phyloP scores from a whole-genome alignment of 1,139 yeast genomes.

The Blastobotrys buckinghamii region DNA sequence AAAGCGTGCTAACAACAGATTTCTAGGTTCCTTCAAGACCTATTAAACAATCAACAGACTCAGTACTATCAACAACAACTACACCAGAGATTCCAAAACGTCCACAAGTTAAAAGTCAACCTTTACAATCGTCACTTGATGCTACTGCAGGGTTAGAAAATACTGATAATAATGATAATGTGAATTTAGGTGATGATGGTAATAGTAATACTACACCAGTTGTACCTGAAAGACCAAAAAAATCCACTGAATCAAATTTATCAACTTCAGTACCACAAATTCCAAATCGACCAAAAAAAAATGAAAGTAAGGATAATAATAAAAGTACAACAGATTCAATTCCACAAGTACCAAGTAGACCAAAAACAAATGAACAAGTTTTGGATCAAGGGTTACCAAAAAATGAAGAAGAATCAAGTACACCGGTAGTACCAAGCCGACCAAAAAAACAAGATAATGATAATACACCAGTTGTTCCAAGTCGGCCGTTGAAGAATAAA shows the following conservation, averaged over 20 bases:
- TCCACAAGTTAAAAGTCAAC: background rate
- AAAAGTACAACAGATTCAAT: background rate
- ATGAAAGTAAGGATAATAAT: background rate
- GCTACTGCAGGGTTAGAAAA: too few relatives aligned
- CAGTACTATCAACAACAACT: too few relatives aligned
- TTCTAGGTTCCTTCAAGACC: background rate
- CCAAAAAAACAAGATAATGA: background rate
- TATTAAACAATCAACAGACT: too few relatives aligned
- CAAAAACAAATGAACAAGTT: background rate
- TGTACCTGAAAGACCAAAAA: background rate
- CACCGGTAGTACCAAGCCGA: background rate
- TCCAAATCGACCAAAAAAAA: constrained; percentile 8
- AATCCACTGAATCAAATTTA: background rate
- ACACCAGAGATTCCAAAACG: constrained; percentile 2
- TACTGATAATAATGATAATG: too few relatives aligned
- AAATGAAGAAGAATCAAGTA: background rate
- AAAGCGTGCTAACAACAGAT: background rate
- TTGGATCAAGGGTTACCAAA: too few relatives aligned
- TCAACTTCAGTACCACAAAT: constrained; percentile 11
- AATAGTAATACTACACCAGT: background rate
- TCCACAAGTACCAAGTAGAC: background rate
- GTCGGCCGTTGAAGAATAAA: background rate
- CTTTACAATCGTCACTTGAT: too few relatives aligned
- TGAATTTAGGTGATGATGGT: too few relatives aligned
- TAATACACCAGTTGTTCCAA: background rate